phyloP scores from a whole-genome alignment of 345 rosid species.

The Jatropha curcas region DNA sequence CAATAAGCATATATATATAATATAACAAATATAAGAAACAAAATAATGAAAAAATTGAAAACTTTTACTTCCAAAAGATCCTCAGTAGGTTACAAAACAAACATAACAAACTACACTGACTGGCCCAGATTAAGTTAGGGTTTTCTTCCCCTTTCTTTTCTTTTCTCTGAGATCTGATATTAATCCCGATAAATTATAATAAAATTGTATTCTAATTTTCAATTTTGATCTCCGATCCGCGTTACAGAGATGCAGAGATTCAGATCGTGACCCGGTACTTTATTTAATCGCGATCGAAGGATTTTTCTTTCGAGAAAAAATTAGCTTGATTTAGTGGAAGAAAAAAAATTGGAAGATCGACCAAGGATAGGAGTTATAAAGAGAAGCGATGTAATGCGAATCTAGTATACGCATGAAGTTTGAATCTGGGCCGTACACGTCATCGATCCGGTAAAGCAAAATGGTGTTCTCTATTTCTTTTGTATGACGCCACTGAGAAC shows the following conservation, averaged over 20 bases:
- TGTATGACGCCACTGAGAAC: background rate
- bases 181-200: background rate
- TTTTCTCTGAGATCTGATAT: background rate
- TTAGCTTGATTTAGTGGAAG: background rate
- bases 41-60: background rate
- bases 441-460: conserved; percentile 45
- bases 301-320: too few species aligned
- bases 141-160: background rate
- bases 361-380: conserved; percentile 1
- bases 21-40: too few species aligned
- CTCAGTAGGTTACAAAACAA: background rate
- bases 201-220: background rate
- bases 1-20: background rate
- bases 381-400: conserved; percentile 23
- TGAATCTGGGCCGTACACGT: conserved; percentile 84
- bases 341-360: background rate
- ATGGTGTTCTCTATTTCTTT: background rate
- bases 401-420: conserved; percentile 29
- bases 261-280: background rate
- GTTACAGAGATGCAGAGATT: background rate
- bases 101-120: background rate
- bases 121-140: conserved; percentile 14
- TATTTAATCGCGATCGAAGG: background rate
- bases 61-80: conserved; percentile 1
- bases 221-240: conserved; percentile 9